Evolutionary conservation across 2,329 filamentous ascomycete genomes (phyloP).

Genomic region (Cordyceps cateniannulata): DNA sequence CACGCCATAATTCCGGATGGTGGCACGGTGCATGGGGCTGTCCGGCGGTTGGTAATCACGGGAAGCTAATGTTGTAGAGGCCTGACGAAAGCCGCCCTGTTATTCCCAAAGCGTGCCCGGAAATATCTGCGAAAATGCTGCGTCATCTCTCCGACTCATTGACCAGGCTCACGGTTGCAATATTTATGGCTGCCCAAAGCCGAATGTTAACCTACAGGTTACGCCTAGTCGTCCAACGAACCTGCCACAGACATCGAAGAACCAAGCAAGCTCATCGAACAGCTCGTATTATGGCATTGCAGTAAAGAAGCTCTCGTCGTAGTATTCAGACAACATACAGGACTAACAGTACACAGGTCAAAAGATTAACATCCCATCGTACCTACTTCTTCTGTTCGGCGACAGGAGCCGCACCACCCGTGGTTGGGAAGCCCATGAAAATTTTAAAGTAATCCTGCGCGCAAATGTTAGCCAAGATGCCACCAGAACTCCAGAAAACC

Average conservation of each 20-base stretch:
- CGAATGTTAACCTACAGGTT: too few relatives aligned
- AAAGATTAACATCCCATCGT: background rate
- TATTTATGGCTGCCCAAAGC: background rate
- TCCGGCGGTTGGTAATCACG: too few relatives aligned
- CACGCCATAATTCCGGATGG: background rate
- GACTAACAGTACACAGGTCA: background rate
- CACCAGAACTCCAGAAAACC: background rate
- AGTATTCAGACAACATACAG: background rate
- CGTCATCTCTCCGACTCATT: too few relatives aligned
- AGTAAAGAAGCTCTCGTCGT: background rate
- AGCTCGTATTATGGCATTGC: background rate
- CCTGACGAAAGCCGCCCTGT: too few relatives aligned
- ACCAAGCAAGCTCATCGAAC: background rate
- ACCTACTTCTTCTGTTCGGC: conserved; percentile 34
- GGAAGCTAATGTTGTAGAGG: too few relatives aligned
- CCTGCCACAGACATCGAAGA: background rate
- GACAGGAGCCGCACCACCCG: conserved; percentile 58
- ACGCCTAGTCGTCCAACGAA: too few relatives aligned
- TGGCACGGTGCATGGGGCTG: too few relatives aligned
- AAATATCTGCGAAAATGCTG: too few relatives aligned
- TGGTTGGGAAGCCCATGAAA: conserved; percentile 80
- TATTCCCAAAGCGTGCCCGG: too few relatives aligned
- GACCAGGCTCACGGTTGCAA: too few relatives aligned
- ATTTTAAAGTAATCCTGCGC: conserved; percentile 77
- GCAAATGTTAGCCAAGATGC: conserved; percentile 17